Evolutionary conservation across 768 basidiomycete genomes (phyloP), one percentile per base, ranked within the genome.

Genomic region (Sporobolomyces roseus): DNA sequence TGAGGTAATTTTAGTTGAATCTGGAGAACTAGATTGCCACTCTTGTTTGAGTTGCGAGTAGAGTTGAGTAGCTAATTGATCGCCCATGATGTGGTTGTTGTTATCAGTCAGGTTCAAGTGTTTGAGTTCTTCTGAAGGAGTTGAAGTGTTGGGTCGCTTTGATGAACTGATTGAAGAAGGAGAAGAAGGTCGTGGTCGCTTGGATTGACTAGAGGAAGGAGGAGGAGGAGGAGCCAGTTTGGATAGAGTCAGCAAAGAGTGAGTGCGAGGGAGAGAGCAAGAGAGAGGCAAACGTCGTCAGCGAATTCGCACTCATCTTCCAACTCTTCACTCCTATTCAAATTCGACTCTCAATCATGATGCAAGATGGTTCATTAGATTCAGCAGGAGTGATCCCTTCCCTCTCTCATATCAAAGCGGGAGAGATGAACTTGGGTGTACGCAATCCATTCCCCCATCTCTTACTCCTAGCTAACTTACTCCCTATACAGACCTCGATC

Each of bases 341-440:
- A 9, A 17, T 13, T 13, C 43, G 19, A 36, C 25, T 29, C n/a
- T 50, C 50, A 19, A 45, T 23, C 5, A 55, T 45, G 41, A 48
- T 43, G 25, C 43, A 51, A 27, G 58, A 61, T 36, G 48, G 62
- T 27, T 33, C 48, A 25, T 41, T 55, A n/a, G 43, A 56, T 36
- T 51, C 58, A 9, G 50, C 43, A 6, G 41, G 45, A 25, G 54
- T 54, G 3, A 72, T 60, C 10, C 71, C 71, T 1, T 91, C 93
- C 78, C 87, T 93, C 77, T 83, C 88, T 76, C 87, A 85, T 74
- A 86, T 98, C 80, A 97, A 97, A 82, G 82, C 83, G 51, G 93
- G 94, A 75, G 94, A 98, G 83, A 89, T 97, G 78, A 72, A 72
- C 61, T 56, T 72, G 35, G 71, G 71, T 13, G 70, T 71, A 30